Conservation (phyloP, 805 yeast genomes). For the Spathaspora gorwiae region DNA sequence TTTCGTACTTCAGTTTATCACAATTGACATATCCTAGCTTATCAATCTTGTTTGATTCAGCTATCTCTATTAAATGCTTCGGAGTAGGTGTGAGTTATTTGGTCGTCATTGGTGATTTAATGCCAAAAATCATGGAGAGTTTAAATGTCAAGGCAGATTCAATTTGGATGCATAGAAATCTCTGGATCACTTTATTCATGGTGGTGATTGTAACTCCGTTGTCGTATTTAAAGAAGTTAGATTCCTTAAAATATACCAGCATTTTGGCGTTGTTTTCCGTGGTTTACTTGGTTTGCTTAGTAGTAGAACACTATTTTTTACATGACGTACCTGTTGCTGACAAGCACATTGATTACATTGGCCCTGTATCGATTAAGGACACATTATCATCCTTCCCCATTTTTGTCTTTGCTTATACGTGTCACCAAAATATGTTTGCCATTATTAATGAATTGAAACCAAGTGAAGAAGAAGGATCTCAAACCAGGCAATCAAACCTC, state of each 20-base stretch:
- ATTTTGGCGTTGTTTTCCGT: constrained; percentile 66
- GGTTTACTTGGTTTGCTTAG: constrained; percentile 54
- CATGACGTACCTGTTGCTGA: constrained; percentile 17
- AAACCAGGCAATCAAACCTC: constrained; percentile 45
- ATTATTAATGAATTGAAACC: constrained; percentile 62
- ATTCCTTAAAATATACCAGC: constrained; percentile 66
- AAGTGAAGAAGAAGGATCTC: constrained; percentile 31
- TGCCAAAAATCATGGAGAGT: constrained; percentile 53
- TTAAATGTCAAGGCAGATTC: constrained; percentile 21
- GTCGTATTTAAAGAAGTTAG: constrained; percentile 56
- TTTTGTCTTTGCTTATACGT: constrained; percentile 75
- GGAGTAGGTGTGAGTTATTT: constrained; percentile 72
- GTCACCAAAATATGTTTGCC: constrained; percentile 77
- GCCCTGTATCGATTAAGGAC: constrained; percentile 36
- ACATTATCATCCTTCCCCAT: constrained; percentile 65
- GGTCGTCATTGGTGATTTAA: constrained; percentile 71
- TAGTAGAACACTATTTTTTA: constrained; percentile 45
- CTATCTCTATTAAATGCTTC: constrained; percentile 73
- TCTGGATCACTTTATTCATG: constrained; percentile 54
- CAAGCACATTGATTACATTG: constrained; percentile 24
- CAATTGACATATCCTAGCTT: constrained; percentile 67
- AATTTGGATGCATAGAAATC: constrained; percentile 32
- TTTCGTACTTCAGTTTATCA: constrained; percentile 41
- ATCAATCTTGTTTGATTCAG: constrained; percentile 65
- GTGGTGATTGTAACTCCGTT: constrained; percentile 56